Evolutionary conservation across 2,329 filamentous ascomycete species (phyloP), one percentile per base, ranked within the genome.

Genomic region (Colletotrichum gigasporum): DNA sequence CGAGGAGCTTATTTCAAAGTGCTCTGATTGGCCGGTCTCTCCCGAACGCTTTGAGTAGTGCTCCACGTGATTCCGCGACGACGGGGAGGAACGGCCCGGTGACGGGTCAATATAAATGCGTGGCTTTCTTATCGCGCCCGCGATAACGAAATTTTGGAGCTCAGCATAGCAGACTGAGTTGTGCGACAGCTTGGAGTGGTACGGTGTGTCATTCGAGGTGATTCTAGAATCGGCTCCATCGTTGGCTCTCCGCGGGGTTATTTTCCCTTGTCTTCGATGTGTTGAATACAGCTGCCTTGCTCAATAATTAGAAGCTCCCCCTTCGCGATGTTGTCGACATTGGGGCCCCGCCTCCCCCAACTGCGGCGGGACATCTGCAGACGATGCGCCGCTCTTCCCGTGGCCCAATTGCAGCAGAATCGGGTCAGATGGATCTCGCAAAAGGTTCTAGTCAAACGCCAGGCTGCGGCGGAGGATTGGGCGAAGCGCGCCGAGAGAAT

Each of bases 391-490:
- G 45, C 32, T 18, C 20, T 55, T 20, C 47, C 58, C 20, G 37
- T 48, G 32, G 20, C 61, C 16, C 63, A 28, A 32, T 51, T 60
- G 12, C 71, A 71, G 47, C 65, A 67, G 35, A 70, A 71, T 50
- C 70, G 67, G 30, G 61, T 68, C 14, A 77, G 83, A 67, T 72
- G 72, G 41, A 70, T 85, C 32, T 72, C 81, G 41, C 73, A 72
- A 28, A 80, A 79, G 32, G 82, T 79, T 28, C 62, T 85, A 22
- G 71, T 71, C 5, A 88, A 86, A 70, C 69, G 79, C 4, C 71
- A 71, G 0, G 71, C 73, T 1, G 83, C 81, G 7, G 72, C 81
- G 10, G 65, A 75, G 39, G 71, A 78, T 18, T 91, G 88, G 87
- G 69, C 78, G 14, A 66, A 75, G 45, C 75, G 76, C 53, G 85